phyloP scores from a whole-genome alignment of 139 green algal species.

The Astrephomene gubernaculifera region DNA sequence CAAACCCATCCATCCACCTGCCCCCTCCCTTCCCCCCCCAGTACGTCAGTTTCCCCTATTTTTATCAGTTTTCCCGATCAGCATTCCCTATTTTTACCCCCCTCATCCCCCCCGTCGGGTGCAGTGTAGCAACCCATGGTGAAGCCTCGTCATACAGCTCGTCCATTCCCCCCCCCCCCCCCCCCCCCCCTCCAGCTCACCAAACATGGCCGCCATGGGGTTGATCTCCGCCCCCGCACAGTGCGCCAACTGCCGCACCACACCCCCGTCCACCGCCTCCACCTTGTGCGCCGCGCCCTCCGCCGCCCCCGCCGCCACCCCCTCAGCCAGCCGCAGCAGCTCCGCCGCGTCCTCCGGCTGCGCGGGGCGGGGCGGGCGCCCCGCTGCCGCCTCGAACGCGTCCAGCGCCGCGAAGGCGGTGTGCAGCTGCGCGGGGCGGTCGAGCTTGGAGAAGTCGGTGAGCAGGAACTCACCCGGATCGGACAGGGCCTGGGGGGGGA shows the following conservation, averaged over 20 bases:
- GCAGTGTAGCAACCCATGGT: too few relatives aligned
- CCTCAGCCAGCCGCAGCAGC: slow-evolving; percentile 75
- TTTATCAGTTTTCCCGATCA: too few relatives aligned
- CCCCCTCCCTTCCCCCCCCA: too few relatives aligned
- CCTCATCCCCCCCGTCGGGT: too few relatives aligned
- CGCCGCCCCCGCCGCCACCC: slow-evolving; percentile 69
- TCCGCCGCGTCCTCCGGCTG: slow-evolving; percentile 75
- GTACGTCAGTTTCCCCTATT: too few relatives aligned
- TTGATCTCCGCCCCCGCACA: slow-evolving; percentile 77
- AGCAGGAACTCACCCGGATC: slow-evolving; percentile 96
- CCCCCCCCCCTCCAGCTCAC: slow-evolving; percentile 56
- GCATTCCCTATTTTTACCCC: too few relatives aligned
- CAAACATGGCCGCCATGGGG: slow-evolving; percentile 97
- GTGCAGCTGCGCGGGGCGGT: slow-evolving; percentile 91
- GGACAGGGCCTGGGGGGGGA: slow-evolving; percentile 61
- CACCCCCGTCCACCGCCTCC: slow-evolving; percentile 71
- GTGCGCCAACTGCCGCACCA: slow-evolving; percentile 72
- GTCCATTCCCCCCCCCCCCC: too few relatives aligned
- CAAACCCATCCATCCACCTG: too few relatives aligned
- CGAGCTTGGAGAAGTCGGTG: slow-evolving; percentile 97
- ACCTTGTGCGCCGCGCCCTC: slow-evolving; percentile 67
- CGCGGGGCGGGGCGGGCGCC: slow-evolving; percentile 73
- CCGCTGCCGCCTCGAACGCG: slow-evolving; percentile 75
- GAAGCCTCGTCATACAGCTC: too few relatives aligned
- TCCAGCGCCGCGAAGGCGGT: slow-evolving; percentile 95